phyloP scores from a whole-genome alignment of 2,329 filamentous ascomycete genomes.

The Penicillium occitanis region DNA sequence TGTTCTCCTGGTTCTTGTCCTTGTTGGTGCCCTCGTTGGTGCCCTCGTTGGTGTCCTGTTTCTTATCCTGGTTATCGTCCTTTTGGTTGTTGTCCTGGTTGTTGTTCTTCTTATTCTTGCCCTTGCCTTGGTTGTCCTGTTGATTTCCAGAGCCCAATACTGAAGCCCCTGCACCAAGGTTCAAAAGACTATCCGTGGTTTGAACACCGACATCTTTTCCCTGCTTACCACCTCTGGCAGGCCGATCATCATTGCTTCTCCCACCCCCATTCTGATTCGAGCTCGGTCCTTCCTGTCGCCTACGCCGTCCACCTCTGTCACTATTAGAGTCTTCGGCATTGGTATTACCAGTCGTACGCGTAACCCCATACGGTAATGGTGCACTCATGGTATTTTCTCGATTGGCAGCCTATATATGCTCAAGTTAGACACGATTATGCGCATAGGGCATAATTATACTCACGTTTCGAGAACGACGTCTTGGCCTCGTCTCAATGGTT shows the following conservation, averaged over 20 bases:
- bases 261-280: neutral
- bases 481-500: constrained; percentile 22
- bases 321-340: neutral
- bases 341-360: neutral
- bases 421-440: neutral
- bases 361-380: neutral
- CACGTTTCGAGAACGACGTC: neutral
- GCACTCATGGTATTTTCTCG: neutral
- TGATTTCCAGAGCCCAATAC: neutral
- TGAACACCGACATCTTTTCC: neutral
- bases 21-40: neutral
- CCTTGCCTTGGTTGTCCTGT: neutral
- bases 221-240: neutral
- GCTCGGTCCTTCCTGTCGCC: neutral
- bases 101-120: neutral
- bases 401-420: neutral
- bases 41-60: neutral
- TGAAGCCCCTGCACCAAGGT: neutral
- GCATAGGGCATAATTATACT: neutral
- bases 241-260: neutral
- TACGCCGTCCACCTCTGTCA: neutral
- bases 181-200: constrained; percentile 7
- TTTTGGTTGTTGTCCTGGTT: neutral
- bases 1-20: neutral
- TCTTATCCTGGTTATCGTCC: neutral